These are phyloP conservation scores for Peronosclerospora sorghi DNA, from an alignment of 352 stramenopile genomes.

Conservation along the genomic window DNA sequence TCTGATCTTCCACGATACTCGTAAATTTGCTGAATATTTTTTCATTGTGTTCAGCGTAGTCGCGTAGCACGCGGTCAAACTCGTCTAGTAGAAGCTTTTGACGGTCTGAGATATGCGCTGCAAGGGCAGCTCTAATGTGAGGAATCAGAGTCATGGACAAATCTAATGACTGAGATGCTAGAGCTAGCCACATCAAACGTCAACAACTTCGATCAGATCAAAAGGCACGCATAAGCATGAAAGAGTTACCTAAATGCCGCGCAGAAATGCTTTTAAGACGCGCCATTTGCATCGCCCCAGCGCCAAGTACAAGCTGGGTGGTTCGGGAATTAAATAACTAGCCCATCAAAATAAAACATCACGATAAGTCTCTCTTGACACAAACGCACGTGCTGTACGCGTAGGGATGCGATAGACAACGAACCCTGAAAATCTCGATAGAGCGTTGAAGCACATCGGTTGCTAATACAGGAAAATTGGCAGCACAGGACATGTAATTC, in stretches of 20 bases:
- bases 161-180: constrained; percentile 92
- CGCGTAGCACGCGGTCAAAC: constrained; percentile 90
- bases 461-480: constrained; percentile 90
- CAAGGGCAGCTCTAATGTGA: constrained; percentile 92
- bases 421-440: constrained; percentile 83
- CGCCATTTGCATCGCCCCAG: constrained; percentile 93
- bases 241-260: constrained; percentile 81
- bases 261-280: constrained; percentile 94
- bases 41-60: constrained; percentile 94
- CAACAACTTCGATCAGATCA: neutral
- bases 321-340: constrained; percentile 94
- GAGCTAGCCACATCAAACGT: constrained; percentile 29
- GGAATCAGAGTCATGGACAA: constrained; percentile 90
- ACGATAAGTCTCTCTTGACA: neutral
- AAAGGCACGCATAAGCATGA: neutral
- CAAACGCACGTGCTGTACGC: neutral
- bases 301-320: constrained; percentile 92
- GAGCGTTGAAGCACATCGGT: constrained; percentile 90
- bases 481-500: constrained; percentile 89
- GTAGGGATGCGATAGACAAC: constrained; percentile 4
- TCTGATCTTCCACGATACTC: constrained; percentile 93
- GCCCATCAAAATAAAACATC: constrained; percentile 15
- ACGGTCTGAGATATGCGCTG: constrained; percentile 89
- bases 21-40: constrained; percentile 98
- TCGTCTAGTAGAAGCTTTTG: constrained; percentile 94